phyloP scores from a whole-genome alignment of 345 rosid species.

The Lepidium sativum region DNA sequence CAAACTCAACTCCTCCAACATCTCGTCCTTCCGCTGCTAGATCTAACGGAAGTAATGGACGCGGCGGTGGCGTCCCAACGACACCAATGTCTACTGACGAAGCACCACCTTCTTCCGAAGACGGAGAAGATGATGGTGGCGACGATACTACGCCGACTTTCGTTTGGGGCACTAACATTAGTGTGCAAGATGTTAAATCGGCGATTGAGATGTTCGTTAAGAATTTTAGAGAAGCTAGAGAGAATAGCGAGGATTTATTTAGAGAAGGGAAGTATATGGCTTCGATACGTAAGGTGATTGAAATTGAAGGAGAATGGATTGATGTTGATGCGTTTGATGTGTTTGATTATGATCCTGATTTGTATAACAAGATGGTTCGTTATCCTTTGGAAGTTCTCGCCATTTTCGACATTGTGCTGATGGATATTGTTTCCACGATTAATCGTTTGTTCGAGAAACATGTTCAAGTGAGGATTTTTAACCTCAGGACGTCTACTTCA shows the following conservation, averaged over 20 bases:
- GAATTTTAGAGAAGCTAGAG: slow-evolving; percentile 62
- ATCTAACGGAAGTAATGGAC: slow-evolving; percentile 23
- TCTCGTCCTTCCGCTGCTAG: slow-evolving; percentile 32
- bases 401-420: slow-evolving; percentile 84
- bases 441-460: slow-evolving; percentile 78
- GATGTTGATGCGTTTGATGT: slow-evolving; percentile 89
- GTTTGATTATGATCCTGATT: slow-evolving; percentile 68
- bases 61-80: too few species aligned
- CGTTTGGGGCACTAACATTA: slow-evolving; percentile 96
- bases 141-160: slow-evolving; percentile 72
- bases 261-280: slow-evolving; percentile 89
- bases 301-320: slow-evolving; percentile 83
- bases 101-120: slow-evolving; percentile 57
- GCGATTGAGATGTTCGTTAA: slow-evolving; percentile 84
- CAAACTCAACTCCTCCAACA: slow-evolving; percentile 47
- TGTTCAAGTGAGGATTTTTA: slow-evolving; percentile 72
- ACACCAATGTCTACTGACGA: slow-evolving; percentile 20
- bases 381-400: slow-evolving; percentile 93
- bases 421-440: slow-evolving; percentile 76
- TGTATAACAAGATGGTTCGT: slow-evolving; percentile 81
- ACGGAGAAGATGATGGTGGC: slow-evolving; percentile 46
- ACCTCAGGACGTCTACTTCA: slow-evolving; percentile 64
- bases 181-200: slow-evolving; percentile 81
- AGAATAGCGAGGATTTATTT: slow-evolving; percentile 36
- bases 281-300: slow-evolving; percentile 60